Percentiles rank a stretch among this genome's conserved stretches.
Evolutionary conservation across 257 asterid genomes (phyloP).

Genomic region (Scutellaria galericulata): DNA sequence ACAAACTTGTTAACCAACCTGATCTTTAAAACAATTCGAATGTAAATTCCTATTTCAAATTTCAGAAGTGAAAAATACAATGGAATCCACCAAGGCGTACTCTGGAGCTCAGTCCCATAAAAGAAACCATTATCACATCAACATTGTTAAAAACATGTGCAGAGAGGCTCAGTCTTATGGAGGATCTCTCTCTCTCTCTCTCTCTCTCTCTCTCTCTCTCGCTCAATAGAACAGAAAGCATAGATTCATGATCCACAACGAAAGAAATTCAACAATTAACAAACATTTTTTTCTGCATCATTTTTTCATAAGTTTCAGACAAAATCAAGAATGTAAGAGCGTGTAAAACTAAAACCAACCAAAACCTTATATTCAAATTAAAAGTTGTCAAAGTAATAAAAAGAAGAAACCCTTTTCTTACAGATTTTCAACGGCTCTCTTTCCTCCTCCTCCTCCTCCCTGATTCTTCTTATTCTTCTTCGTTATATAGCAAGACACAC

Average conservation of each 20-base stretch:
- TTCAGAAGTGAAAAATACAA: constrained; percentile 5
- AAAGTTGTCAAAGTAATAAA: not conserved
- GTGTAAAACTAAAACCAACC: not conserved
- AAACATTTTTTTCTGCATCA: not conserved
- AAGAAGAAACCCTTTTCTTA: not conserved
- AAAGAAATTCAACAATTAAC: not conserved
- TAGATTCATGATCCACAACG: not conserved
- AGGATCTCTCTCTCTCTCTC: constrained; percentile 18
- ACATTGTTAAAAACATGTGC: constrained; percentile 14
- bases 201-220: not conserved
- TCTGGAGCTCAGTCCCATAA: constrained; percentile 5
- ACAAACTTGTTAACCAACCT: too few species aligned
- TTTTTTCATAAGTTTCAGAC: not conserved
- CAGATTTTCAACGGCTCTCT: not conserved
- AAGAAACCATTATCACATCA: constrained; percentile 1
- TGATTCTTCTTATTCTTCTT: not conserved
- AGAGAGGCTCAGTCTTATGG: not conserved
- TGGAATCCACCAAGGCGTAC: not conserved
- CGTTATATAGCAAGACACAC: too few species aligned
- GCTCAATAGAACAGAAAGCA: too few species aligned
- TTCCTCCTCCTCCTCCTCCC: too few species aligned
- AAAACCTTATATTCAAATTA: not conserved
- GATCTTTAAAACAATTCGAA: too few species aligned
- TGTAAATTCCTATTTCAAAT: not conserved
- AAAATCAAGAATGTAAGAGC: not conserved